Evolutionary conservation across 2,329 filamentous ascomycete genomes (phyloP).

Genomic region (Teratosphaeria destructans): DNA sequence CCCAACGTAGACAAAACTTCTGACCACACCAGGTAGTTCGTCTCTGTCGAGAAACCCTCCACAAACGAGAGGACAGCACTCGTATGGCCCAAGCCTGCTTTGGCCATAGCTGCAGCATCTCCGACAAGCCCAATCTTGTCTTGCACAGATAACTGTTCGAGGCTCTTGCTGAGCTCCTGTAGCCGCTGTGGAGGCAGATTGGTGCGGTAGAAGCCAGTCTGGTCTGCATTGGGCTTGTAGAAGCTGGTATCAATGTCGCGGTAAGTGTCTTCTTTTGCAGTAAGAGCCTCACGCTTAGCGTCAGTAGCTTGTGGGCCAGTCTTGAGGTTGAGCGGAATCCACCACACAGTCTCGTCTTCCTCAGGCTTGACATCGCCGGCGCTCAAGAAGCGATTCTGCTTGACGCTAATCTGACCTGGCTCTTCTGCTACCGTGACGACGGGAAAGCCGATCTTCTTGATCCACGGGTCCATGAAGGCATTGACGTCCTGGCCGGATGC

Average conservation of each 20-base stretch:
- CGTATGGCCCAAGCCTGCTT: conserved; percentile 76
- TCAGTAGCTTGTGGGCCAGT: conserved; percentile 57
- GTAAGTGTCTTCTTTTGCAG: conserved; percentile 66
- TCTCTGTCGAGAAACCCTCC: conserved; percentile 72
- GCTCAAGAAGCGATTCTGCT: conserved; percentile 81
- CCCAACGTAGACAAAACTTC: conserved; percentile 69
- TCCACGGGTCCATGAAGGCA: conserved; percentile 87
- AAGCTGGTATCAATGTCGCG: conserved; percentile 65
- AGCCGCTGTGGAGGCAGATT: conserved; percentile 84
- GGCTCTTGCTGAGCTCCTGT: conserved; percentile 65
- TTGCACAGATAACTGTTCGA: conserved; percentile 64
- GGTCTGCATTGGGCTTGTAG: conserved; percentile 88
- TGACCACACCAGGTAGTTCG: conserved; percentile 79
- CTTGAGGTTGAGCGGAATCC: conserved; percentile 81
- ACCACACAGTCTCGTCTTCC: conserved; percentile 89
- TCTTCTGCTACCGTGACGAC: conserved; percentile 79
- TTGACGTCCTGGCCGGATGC: conserved; percentile 81
- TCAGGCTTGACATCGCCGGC: conserved; percentile 84
- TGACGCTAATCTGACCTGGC: conserved; percentile 67
- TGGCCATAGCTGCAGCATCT: conserved; percentile 78
- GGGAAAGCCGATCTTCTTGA: conserved; percentile 89
- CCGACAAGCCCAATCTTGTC: conserved; percentile 91
- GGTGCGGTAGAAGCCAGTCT: conserved; percentile 83
- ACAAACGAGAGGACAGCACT: conserved; percentile 72
- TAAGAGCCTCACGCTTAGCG: conserved; percentile 57